A percentile compares a stretch with the other conserved stretches of the same genome.
phyloP scores from a whole-genome alignment of 2,329 filamentous ascomycete species.

The Cladosporium sp. region DNA sequence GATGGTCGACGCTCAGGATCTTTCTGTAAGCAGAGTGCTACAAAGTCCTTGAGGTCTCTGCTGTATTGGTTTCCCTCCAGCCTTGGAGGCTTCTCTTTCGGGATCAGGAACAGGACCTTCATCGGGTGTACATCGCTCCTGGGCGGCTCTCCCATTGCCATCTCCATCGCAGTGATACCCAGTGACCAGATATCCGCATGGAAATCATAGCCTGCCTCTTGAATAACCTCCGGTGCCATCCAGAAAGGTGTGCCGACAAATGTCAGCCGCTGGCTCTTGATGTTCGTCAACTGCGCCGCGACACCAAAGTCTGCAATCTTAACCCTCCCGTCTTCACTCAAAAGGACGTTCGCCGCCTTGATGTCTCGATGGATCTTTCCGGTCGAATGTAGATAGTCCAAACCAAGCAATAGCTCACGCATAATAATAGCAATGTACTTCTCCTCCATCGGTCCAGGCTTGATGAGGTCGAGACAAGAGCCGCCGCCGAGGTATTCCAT shows the following conservation, averaged over 20 bases:
- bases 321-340: constrained; percentile 82
- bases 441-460: constrained; percentile 85
- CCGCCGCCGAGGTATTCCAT: constrained; percentile 98
- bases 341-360: constrained; percentile 88
- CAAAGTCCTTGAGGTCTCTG: constrained; percentile 89
- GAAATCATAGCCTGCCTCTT: constrained; percentile 78
- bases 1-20: constrained; percentile 79
- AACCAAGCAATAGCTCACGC: constrained; percentile 79
- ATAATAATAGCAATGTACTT: constrained; percentile 90
- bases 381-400: constrained; percentile 89
- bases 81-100: constrained; percentile 77
- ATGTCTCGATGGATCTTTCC: constrained; percentile 97
- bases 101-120: constrained; percentile 89
- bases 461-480: constrained; percentile 88
- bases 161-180: constrained; percentile 85
- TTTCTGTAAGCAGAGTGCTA: constrained; percentile 85
- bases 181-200: constrained; percentile 93
- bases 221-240: constrained; percentile 95
- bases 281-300: constrained; percentile 91
- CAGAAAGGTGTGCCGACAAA: constrained; percentile 97
- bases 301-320: constrained; percentile 98
- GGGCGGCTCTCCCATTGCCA: constrained; percentile 84
- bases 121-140: constrained; percentile 82
- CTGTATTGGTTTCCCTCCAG: constrained; percentile 78
- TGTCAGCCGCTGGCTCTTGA: constrained; percentile 94